Evolutionary conservation across 768 basidiomycete genomes (phyloP).

Genomic region (Pseudohyphozyma bogoriensis): DNA sequence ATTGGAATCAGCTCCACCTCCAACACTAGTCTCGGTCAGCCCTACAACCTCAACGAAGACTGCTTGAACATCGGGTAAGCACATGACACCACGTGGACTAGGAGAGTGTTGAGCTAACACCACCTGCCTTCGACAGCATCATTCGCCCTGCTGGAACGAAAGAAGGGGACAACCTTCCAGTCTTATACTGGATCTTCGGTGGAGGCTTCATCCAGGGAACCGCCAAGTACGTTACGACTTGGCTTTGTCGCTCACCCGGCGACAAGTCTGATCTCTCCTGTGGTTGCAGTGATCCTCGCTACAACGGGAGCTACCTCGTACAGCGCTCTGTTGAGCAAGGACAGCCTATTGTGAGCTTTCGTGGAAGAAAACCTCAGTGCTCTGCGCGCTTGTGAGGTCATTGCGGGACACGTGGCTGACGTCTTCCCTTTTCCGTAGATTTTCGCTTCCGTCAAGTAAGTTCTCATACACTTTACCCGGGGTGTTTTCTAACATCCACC

Average conservation of each 20-base stretch:
- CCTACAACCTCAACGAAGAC: too few relatives aligned
- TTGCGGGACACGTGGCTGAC: not conserved
- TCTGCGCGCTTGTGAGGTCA: not conserved
- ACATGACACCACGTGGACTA: too few relatives aligned
- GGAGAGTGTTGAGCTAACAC: too few relatives aligned
- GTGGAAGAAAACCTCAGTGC: too few relatives aligned
- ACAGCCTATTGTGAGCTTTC: constrained; percentile 2
- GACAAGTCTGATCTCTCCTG: not conserved
- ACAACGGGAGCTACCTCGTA: constrained; percentile 15
- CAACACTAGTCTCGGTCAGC: too few relatives aligned
- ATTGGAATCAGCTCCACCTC: too few relatives aligned
- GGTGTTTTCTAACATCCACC: not conserved
- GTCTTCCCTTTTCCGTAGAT: not conserved
- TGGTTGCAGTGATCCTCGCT: constrained; percentile 15
- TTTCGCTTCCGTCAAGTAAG: not conserved
- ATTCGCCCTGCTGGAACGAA: not conserved
- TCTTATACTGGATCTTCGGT: not conserved
- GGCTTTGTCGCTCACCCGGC: not conserved
- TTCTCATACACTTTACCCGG: not conserved
- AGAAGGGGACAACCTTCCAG: not conserved
- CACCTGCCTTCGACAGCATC: too few relatives aligned
- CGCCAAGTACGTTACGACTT: not conserved
- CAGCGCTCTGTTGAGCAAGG: constrained; percentile 8
- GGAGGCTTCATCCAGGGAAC: not conserved
- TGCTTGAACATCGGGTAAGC: too few relatives aligned